Conservation (phyloP, 306 rosid genomes). For the Lathyrus sativus region DNA sequence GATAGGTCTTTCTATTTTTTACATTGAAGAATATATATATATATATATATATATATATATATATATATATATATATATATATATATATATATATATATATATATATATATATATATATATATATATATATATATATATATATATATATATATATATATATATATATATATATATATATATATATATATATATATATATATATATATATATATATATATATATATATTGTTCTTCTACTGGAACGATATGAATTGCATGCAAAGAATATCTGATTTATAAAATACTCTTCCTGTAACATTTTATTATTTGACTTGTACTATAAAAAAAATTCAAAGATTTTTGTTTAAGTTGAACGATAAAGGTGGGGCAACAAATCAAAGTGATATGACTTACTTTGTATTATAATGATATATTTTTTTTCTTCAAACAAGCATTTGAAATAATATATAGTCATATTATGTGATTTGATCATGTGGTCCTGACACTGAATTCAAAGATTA, state of each 20-base stretch:
- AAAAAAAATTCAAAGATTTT: too few species aligned
- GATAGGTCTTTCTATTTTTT: conserved; percentile 15
- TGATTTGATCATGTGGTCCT: conserved; percentile 40
- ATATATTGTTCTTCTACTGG: too few species aligned
- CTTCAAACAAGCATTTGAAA: conserved; percentile 15
- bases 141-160: too few species aligned
- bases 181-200: too few species aligned
- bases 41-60: too few species aligned
- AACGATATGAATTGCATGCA: too few species aligned
- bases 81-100: too few species aligned
- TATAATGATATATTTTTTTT: conserved; percentile 8
- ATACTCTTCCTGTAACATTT: too few species aligned
- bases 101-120: not conserved
- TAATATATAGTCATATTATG: conserved; percentile 4
- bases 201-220: not conserved
- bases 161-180: too few species aligned
- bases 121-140: not conserved
- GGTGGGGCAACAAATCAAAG: conserved; percentile 15
- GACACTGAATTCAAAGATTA: conserved; percentile 27
- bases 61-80: too few species aligned
- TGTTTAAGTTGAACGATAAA: conserved; percentile 4
- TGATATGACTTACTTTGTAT: conserved; percentile 13
- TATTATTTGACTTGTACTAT: too few species aligned
- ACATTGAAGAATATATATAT: not conserved
- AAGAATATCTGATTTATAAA: too few species aligned